Evolutionary conservation across 805 yeast species (phyloP), one percentile per base, ranked within the genome.

Genomic region (Blastobotrys americana): DNA sequence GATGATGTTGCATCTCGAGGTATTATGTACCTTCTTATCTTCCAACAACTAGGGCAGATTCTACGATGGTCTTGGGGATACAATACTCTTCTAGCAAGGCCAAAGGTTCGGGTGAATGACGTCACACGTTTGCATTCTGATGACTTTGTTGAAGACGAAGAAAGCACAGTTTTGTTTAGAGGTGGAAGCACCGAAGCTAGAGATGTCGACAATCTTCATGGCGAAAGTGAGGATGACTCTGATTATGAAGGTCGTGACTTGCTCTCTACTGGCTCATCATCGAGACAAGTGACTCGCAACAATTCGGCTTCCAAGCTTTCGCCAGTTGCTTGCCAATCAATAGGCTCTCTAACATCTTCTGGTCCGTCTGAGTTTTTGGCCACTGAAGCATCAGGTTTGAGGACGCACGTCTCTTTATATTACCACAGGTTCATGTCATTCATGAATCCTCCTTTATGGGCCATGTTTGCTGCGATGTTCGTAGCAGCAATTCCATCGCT

Each of bases 51-150:
- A 52, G 84, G 84, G 36, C 84, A 79, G 63, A 68, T 78, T 51
- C 64, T 79, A 44, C 67, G 84, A 35, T 78, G 84, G 84, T 75
- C 82, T 3, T 79, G 84, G 83, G 84, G 84, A n/a, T 78, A 73
- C 62, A 76, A 79, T 56, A 76, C 73, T 6, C 64, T 78, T 44
- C 64, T 78, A 44, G 68, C 80, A 23, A 73, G 71, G 51, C 63
- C 56, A 21, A 41, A 21, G 38, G 18, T 18, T 6, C 43, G 27
- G 20, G 10, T 19, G 4, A 43, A 34, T 6, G 33, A 16, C 15
- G 25, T 36, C 28, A 34, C 31, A 17, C 34, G 23, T n/a, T 6
- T n/a, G 9, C 4, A 27, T 10, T n/a, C n/a, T n/a, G n/a, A n/a
- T n/a, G n/a, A n/a, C n/a, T n/a, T n/a, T n/a, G n/a, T n/a, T n/a